Evolutionary conservation across 2,329 filamentous ascomycete species (phyloP), one percentile per base, ranked within the genome.

Genomic region (Colletotrichum aenigma): DNA sequence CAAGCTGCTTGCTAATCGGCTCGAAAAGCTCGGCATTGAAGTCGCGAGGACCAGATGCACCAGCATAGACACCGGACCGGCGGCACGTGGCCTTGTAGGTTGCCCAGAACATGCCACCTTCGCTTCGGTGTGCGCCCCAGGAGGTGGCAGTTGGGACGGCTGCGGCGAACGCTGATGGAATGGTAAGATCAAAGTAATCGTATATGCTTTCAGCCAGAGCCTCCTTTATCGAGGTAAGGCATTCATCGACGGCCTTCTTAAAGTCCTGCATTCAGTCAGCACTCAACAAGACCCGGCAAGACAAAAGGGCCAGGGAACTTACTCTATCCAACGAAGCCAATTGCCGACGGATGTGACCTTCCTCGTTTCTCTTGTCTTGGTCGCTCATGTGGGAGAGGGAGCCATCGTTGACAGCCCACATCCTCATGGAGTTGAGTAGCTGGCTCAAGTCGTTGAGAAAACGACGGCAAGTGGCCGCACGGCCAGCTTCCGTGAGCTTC

Each of bases 1-100:
- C 77, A 16, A 83, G 70, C 4, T 70, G 66, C 16, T 66, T 78
- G 3, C 71, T 67, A 12, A 82, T 78, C 1, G 80, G 79, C 12
- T 77, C 75, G 7, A 80, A 78, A 7, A 83, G 79, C 48, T 82
- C 81, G 2, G 60, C 75, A 24, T 82, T 82, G 74, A 82, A 81
- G 67, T 82, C 77, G 6, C 66, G 6, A n/a, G 21, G 65, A 8
- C 80, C 78, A 28, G 71, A 62, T 15, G 70, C 38, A 6, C 80
- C 79, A 7, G 60, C 4, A 6, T 66, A 81, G 1, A 77, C 73
- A 3, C 81, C 80, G n/a, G 66, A 10, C 7, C 81, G 76, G 8
- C 78, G 71, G 36, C 77, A 78, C 1, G 78, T 80, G 12, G 81
- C 81, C 67, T 79, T 81, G 74, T 82, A 83, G 1, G 80, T 80